Evolutionary conservation across 176 grass and related monocot species (phyloP), one percentile per base, ranked within the genome.

Genomic region (Cymbopogon citratus): DNA sequence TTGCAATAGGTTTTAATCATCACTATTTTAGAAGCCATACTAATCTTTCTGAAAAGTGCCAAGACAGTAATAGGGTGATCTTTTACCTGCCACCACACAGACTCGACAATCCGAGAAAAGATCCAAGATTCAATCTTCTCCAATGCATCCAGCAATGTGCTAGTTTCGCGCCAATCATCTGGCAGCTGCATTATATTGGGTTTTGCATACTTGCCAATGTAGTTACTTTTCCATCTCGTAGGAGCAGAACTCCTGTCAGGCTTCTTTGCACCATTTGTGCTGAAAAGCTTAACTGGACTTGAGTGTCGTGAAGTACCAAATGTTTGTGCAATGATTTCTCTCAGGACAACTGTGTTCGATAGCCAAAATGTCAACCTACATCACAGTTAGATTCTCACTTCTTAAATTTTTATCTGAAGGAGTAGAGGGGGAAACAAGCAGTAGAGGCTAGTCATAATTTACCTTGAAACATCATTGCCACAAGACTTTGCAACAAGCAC

Each of bases 71-170:
- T 45, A 62, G 59, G 44, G 54, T 41, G 24, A 85, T 78, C 18
- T 26, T 78, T 86, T 89, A 99, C 97, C 91, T 99, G 97, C 97
- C 97, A 99, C 97, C 97, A 99, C 54, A 99, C 97, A 63, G 93
- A 99, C 64, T 99, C 97, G 0, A 99, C 83, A 75, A 93, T 87
- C 63, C 97, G 89, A 66, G 89, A 93, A 82, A 95, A 99, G 49
- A 99, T 91, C 93, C 97, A 99, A 71, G 80, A 89, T 77, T 99
- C 97, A 7, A 99, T 96, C 74, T 88, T 99, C 83, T 90, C 93
- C 66, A 99, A 54, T 81, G 93, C 85, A 75, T 60, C 38, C 52
- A 85, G 80, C 8, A 96, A 63, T 63, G 93, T 91, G 35, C 52
- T 43, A 14, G 83, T 89, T 76, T 96, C 91, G 51, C 83, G 60